Evolutionary conservation across 495 filamentous ascomycete species (phyloP).

Genomic region (Lindgomyces ingoldianus): DNA sequence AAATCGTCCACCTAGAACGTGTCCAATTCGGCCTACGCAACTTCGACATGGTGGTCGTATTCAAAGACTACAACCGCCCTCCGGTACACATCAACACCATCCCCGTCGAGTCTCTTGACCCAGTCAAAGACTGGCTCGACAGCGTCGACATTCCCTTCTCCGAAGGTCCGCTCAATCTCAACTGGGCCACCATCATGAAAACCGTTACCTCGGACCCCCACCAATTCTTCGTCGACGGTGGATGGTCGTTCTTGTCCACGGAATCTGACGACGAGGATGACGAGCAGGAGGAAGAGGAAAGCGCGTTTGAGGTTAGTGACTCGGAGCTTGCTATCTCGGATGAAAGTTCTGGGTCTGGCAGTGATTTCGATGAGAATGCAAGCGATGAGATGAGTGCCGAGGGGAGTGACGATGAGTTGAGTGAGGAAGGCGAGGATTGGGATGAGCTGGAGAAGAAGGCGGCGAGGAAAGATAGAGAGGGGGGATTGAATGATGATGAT

Average conservation of each 20-base stretch:
- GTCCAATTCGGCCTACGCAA: slow-evolving; percentile 99
- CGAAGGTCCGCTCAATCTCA: slow-evolving; percentile 95
- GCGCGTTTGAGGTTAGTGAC: slow-evolving; percentile 85
- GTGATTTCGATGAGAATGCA: slow-evolving; percentile 89
- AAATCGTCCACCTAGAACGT: slow-evolving; percentile 93
- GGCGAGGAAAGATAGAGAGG: slow-evolving; percentile 80
- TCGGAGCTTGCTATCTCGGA: slow-evolving; percentile 76
- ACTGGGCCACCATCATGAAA: slow-evolving; percentile 99
- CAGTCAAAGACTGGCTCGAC: slow-evolving; percentile 97
- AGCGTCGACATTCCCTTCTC: slow-evolving; percentile 90
- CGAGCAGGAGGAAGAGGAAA: slow-evolving; percentile 82
- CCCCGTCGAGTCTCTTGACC: slow-evolving; percentile 89
- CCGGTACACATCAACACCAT: slow-evolving; percentile 97
- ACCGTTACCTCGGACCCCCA: slow-evolving; percentile 92
- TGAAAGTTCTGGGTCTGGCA: slow-evolving; percentile 83
- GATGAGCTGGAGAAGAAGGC: slow-evolving; percentile 90
- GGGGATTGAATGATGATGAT: slow-evolving; percentile 70
- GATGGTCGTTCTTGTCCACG: slow-evolving; percentile 88
- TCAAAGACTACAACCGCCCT: slow-evolving; percentile 87
- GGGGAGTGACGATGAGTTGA: slow-evolving; percentile 65
- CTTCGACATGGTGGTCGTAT: slow-evolving; percentile 96
- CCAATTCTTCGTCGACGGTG: slow-evolving; percentile 90
- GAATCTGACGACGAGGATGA: slow-evolving; percentile 85
- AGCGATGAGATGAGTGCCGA: slow-evolving; percentile 72
- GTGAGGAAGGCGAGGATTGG: slow-evolving; percentile 84